phyloP scores from a whole-genome alignment of 331 rosid species.

The Malus hybrid region DNA sequence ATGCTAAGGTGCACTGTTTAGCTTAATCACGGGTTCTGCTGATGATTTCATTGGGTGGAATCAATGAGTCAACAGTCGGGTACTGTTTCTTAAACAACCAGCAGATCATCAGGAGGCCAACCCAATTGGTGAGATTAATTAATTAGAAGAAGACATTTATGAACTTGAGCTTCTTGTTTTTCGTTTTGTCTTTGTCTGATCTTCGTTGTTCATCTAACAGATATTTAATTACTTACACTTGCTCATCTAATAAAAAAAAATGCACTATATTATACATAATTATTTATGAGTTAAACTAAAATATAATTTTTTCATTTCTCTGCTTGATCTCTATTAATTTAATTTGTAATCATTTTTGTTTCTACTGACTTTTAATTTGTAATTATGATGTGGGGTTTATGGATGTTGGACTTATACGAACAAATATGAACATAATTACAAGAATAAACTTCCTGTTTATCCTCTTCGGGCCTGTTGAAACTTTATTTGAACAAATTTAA shows the following conservation, averaged over 20 bases:
- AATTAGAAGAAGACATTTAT: background rate
- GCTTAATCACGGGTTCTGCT: background rate
- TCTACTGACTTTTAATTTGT: background rate
- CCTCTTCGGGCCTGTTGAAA: background rate
- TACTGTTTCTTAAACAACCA: slow-evolving; percentile 19
- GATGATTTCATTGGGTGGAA: background rate
- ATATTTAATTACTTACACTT: background rate
- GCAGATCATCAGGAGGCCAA: background rate
- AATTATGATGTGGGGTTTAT: background rate
- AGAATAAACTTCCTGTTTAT: background rate
- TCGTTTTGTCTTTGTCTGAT: background rate
- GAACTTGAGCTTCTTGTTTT: slow-evolving; percentile 17
- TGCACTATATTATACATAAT: background rate
- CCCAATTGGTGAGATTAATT: background rate
- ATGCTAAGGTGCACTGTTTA: background rate
- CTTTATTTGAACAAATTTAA: background rate
- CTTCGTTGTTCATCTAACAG: background rate
- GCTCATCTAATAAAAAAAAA: background rate
- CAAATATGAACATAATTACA: background rate
- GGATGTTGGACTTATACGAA: background rate
- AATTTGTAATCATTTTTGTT: background rate
- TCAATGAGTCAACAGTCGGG: slow-evolving; percentile 1
- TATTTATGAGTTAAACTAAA: background rate
- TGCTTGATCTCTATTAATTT: background rate
- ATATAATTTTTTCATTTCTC: background rate